phyloP scores from a whole-genome alignment of 164 flowering plant species.

The Aristolochia contorta region DNA sequence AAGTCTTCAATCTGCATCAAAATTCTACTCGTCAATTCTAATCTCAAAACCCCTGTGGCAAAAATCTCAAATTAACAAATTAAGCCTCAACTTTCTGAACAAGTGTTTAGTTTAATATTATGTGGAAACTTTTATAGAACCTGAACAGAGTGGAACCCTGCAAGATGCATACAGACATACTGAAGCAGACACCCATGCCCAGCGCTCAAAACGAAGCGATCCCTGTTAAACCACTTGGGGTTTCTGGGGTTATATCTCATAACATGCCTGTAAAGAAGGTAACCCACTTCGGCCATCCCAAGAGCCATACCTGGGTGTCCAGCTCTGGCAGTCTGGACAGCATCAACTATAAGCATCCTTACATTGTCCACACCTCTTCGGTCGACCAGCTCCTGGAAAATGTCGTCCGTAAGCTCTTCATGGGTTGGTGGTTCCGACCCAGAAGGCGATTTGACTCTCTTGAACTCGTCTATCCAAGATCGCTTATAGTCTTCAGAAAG shows the following conservation, averaged over 20 bases:
- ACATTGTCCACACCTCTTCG: constrained; percentile 73
- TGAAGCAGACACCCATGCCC: constrained; percentile 98
- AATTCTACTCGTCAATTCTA: not conserved
- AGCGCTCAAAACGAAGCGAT: constrained; percentile 85
- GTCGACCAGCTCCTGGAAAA: not conserved
- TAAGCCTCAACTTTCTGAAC: too few species aligned
- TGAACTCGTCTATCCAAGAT: not conserved
- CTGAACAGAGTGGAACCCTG: constrained; percentile 86
- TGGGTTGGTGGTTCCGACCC: not conserved
- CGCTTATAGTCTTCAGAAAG: not conserved
- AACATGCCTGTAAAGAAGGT: constrained; percentile 71
- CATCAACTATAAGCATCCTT: constrained; percentile 77
- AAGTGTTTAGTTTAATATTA: too few species aligned
- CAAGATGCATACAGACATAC: constrained; percentile 89
- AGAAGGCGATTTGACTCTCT: not conserved
- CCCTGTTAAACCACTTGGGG: constrained; percentile 93
- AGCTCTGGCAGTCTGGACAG: constrained; percentile 91
- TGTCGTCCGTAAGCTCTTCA: not conserved
- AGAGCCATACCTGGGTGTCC: constrained; percentile 98
- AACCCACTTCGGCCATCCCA: constrained; percentile 98
- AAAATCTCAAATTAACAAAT: not conserved
- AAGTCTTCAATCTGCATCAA: constrained; percentile 69
- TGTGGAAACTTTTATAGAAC: constrained; percentile 17
- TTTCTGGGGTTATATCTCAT: constrained; percentile 95
- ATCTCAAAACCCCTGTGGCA: not conserved